Conservation (phyloP, 495 filamentous ascomycete genomes). For the Chaetomium cochliodes region DNA sequence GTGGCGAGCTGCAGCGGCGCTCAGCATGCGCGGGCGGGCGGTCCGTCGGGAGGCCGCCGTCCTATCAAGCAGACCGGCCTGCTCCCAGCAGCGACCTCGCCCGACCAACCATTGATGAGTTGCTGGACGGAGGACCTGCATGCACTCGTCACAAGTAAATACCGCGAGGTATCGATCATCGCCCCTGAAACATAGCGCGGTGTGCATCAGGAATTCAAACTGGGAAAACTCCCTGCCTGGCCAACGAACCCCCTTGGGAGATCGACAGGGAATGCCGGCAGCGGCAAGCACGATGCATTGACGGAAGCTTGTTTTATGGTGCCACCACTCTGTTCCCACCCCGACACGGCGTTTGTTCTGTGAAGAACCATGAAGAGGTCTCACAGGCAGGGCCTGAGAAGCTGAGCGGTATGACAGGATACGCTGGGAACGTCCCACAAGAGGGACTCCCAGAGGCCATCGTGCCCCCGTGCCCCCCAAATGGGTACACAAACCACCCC, state of each 20-base stretch:
- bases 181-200: background rate
- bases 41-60: background rate
- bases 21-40: background rate
- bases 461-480: background rate
- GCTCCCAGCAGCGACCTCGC: background rate
- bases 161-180: background rate
- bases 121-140: background rate
- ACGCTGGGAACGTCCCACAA: background rate
- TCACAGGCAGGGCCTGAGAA: background rate
- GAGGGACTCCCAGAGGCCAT: background rate
- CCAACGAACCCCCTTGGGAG: background rate
- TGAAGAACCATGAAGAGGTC: background rate
- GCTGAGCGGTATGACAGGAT: background rate
- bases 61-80: background rate
- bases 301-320: constrained; percentile 17
- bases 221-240: background rate
- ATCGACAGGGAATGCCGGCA: background rate
- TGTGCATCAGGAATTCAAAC: background rate
- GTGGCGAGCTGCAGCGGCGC: constrained; percentile 1
- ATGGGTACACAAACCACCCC: background rate
- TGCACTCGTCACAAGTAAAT: background rate
- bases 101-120: background rate
- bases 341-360: background rate
- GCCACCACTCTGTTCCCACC: constrained; percentile 8
- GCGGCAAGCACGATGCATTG: background rate